These are phyloP conservation scores for Capsicum chinense DNA, from an alignment of 257 asterid genomes.

Conservation along the genomic window DNA sequence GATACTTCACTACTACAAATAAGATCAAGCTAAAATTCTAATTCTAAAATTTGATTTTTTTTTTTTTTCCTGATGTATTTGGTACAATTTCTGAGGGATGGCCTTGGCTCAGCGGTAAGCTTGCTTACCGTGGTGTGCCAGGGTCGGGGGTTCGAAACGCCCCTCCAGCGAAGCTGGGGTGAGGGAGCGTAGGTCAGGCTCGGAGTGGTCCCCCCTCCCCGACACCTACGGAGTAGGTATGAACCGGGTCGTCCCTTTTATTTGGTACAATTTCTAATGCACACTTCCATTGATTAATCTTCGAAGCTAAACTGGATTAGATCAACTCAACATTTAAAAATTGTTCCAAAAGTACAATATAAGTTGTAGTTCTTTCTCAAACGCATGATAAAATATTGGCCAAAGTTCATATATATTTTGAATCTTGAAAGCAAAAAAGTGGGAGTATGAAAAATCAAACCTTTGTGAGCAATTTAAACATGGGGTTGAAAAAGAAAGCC, in stretches of 20 bases:
- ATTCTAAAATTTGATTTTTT: not conserved
- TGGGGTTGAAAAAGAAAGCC: not conserved
- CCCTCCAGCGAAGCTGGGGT: too few species aligned
- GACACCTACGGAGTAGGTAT: too few species aligned
- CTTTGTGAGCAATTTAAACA: not conserved
- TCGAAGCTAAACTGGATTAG: not conserved
- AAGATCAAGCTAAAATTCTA: not conserved
- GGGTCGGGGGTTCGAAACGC: too few species aligned
- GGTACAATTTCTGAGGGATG: not conserved
- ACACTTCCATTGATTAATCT: not conserved
- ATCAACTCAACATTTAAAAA: not conserved
- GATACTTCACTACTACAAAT: not conserved
- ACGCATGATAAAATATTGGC: not conserved
- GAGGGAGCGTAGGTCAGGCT: too few species aligned
- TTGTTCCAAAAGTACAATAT: not conserved
- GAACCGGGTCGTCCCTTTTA: too few species aligned
- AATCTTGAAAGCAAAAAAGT: not conserved
- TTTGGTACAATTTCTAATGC: not conserved
- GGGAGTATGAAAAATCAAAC: not conserved
- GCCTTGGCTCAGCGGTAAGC: too few species aligned
- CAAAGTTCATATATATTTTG: not conserved
- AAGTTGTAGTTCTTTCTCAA: not conserved
- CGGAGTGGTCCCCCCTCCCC: too few species aligned
- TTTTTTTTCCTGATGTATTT: not conserved
- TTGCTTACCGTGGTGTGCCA: too few species aligned